A percentile compares a stretch with the other conserved stretches of the same genome.
Evolutionary conservation across 2,329 filamentous ascomycete species (phyloP).

Genomic region (Curvularia verruculosa): DNA sequence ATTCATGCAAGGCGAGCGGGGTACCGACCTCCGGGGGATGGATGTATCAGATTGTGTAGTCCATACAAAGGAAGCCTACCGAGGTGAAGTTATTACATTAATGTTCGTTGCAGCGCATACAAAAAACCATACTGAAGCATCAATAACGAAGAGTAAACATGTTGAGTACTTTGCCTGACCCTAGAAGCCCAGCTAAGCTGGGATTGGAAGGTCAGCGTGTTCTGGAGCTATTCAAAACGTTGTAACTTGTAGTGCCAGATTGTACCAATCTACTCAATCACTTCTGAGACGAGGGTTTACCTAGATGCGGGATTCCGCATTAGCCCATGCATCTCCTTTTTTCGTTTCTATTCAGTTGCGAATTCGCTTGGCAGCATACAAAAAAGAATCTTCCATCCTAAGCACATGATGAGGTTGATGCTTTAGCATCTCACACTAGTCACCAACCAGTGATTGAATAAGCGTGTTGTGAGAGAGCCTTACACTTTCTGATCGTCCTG

Average conservation of each 20-base stretch:
- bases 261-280: background rate
- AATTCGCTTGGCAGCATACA: background rate
- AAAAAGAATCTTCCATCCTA: background rate
- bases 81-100: background rate
- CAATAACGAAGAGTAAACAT: background rate
- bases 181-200: background rate
- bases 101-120: background rate
- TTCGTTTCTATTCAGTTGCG: background rate
- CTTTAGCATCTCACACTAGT: background rate
- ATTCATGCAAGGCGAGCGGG: background rate
- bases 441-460: background rate
- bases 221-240: background rate
- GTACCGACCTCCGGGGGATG: background rate
- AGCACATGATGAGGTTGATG: background rate
- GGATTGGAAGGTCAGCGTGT: background rate
- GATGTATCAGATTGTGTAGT: background rate
- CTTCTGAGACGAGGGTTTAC: background rate
- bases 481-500: no score
- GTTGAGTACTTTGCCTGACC: background rate
- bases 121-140: no score
- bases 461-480: background rate
- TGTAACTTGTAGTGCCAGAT: background rate
- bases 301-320: background rate
- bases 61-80: background rate
- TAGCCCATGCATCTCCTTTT: background rate